phyloP scores from a whole-genome alignment of 345 rosid genomes.

The Citrus cavaleriei region DNA sequence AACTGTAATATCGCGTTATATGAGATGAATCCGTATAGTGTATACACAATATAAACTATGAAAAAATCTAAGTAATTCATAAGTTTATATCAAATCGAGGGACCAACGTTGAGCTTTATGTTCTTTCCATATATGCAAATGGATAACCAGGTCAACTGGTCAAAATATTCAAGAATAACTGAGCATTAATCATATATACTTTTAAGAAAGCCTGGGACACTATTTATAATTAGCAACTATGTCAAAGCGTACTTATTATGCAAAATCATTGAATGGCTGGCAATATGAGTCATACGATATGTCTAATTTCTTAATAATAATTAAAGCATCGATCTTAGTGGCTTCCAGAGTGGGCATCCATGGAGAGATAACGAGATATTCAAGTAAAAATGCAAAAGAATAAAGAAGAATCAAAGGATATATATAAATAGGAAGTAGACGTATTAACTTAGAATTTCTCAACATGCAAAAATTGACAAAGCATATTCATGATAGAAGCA shows the following conservation, averaged over 20 bases:
- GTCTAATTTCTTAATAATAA: background rate
- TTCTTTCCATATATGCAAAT: background rate
- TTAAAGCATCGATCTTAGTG: background rate
- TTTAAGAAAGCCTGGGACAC: background rate
- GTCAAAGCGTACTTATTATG: background rate
- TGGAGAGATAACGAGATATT: background rate
- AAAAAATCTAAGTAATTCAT: background rate
- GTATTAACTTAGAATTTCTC: background rate
- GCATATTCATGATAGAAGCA: background rate
- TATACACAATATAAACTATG: no score
- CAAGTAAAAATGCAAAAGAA: background rate
- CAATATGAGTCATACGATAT: background rate
- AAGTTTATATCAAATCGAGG: background rate
- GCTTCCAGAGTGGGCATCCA: background rate
- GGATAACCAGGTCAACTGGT: background rate
- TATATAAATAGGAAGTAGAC: background rate
- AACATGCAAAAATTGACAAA: background rate
- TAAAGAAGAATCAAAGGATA: no score
- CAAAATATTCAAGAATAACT: constrained; percentile 4
- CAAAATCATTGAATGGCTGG: background rate
- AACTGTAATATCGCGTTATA: no score
- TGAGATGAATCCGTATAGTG: no score
- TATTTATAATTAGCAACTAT: background rate
- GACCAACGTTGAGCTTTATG: background rate
- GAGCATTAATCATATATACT: background rate